These are phyloP conservation scores for Iberis pinnata DNA, from an alignment of 345 rosid species.

Conservation along the genomic window DNA sequence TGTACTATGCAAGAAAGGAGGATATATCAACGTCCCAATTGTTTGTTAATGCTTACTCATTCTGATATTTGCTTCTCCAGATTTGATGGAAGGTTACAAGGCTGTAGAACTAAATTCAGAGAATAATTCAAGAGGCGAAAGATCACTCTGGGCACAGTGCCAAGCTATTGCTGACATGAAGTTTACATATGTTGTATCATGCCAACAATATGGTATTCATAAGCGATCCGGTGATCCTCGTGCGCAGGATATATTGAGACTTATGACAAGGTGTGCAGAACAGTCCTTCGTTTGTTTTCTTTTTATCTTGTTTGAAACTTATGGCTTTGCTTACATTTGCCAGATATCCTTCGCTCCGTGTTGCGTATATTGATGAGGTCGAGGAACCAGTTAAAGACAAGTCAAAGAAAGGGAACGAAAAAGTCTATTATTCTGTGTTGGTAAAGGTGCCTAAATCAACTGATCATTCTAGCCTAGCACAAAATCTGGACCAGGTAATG, in stretches of 20 bases:
- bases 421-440: slow-evolving; percentile 77
- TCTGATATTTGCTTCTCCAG: slow-evolving; percentile 38
- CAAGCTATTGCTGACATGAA: slow-evolving; percentile 99
- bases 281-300: background rate
- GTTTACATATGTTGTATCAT: slow-evolving; percentile 89
- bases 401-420: slow-evolving; percentile 54
- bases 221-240: slow-evolving; percentile 77
- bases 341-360: slow-evolving; percentile 98
- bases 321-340: slow-evolving; percentile 19
- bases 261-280: slow-evolving; percentile 66
- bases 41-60: slow-evolving; percentile 19
- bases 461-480: slow-evolving; percentile 74
- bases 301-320: slow-evolving; percentile 13
- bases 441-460: slow-evolving; percentile 88
- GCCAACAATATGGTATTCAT: slow-evolving; percentile 91
- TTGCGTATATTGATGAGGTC: slow-evolving; percentile 96
- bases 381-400: slow-evolving; percentile 76
- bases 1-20: background rate
- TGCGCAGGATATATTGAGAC: slow-evolving; percentile 84
- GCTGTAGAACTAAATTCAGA: slow-evolving; percentile 73
- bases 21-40: background rate
- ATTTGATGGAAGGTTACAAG: slow-evolving; percentile 94
- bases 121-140: slow-evolving; percentile 59
- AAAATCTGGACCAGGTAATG: slow-evolving; percentile 83
- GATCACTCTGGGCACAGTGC: slow-evolving; percentile 81